Percentiles rank a stretch among this genome's conserved stretches.
Conservation (phyloP, 441 rosid species). For the Aquilaria agallochum region DNA sequence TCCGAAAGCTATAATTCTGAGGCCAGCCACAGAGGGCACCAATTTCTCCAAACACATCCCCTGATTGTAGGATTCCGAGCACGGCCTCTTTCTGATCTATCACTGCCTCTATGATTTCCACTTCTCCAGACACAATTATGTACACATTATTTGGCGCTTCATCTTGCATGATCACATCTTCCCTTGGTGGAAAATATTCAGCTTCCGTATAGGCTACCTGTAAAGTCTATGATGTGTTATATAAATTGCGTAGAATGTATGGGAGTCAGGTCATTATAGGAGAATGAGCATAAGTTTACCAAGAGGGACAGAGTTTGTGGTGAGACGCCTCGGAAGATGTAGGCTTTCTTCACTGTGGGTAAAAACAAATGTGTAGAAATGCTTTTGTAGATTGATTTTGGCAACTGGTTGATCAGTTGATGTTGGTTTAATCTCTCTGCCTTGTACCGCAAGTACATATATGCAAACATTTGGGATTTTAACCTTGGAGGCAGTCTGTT, state of each 20-base stretch:
- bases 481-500: constrained; percentile 42
- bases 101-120: constrained; percentile 42
- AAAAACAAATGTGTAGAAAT: constrained; percentile 57
- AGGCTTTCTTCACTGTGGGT: constrained; percentile 45
- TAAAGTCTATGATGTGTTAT: not conserved
- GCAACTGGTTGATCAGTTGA: constrained; percentile 51
- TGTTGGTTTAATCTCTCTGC: constrained; percentile 62
- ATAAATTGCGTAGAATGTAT: too few species aligned
- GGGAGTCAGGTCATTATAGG: not conserved
- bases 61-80: constrained; percentile 48
- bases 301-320: constrained; percentile 36
- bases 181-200: constrained; percentile 63
- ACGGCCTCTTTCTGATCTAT: constrained; percentile 42
- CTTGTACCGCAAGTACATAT: constrained; percentile 56
- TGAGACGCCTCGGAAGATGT: constrained; percentile 45
- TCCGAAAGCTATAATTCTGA: constrained; percentile 60
- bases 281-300: constrained; percentile 19
- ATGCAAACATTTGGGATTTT: constrained; percentile 50
- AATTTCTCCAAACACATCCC: constrained; percentile 83
- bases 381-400: constrained; percentile 53
- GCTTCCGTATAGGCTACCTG: constrained; percentile 59
- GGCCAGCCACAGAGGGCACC: constrained; percentile 69
- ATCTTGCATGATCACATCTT: constrained; percentile 55
- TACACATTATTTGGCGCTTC: constrained; percentile 61
- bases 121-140: constrained; percentile 53